phyloP scores from a whole-genome alignment of 1,139 yeast genomes.

The Yamadazyma aaseri region DNA sequence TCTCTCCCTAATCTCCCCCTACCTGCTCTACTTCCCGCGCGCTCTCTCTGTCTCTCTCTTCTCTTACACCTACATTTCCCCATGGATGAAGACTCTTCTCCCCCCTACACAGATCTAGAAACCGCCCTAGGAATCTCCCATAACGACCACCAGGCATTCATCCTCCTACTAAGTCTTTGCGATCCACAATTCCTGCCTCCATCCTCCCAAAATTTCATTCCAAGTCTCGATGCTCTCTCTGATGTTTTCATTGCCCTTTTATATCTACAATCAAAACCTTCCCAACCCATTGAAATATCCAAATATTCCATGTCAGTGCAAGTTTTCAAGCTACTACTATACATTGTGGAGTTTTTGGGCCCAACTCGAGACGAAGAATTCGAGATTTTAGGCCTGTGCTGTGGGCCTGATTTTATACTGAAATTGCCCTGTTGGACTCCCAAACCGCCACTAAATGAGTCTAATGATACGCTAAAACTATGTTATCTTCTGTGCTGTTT shows the following conservation, averaged over 20 bases:
- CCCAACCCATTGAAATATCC: conserved; percentile 14
- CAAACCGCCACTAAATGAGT: conserved; percentile 25
- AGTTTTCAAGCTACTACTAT: conserved; percentile 8
- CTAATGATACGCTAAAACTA: conserved; percentile 36
- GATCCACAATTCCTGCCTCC: conserved; percentile 72
- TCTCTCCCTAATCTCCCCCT: neutral
- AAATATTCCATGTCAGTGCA: conserved; percentile 11
- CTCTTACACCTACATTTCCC: neutral
- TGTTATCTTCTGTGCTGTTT: conserved; percentile 34
- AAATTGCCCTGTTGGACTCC: conserved; percentile 56
- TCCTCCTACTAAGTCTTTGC: conserved; percentile 44
- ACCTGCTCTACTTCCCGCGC: neutral
- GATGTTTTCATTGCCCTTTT: conserved; percentile 45
- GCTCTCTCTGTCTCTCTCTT: neutral
- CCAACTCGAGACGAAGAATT: conserved; percentile 14
- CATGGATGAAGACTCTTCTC: neutral
- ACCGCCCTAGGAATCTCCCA: neutral
- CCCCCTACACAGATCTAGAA: neutral
- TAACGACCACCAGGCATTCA: conserved; percentile 16
- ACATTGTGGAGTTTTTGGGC: conserved; percentile 9
- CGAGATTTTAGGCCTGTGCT: conserved; percentile 7
- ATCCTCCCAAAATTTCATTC: conserved; percentile 35
- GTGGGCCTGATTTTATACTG: conserved; percentile 41
- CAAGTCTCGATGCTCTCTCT: conserved; percentile 55
- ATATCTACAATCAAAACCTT: neutral